These are phyloP conservation scores for Endogone sp. DNA, from an alignment of 192 early-diverging fungal genomes.

Conservation along the genomic window DNA sequence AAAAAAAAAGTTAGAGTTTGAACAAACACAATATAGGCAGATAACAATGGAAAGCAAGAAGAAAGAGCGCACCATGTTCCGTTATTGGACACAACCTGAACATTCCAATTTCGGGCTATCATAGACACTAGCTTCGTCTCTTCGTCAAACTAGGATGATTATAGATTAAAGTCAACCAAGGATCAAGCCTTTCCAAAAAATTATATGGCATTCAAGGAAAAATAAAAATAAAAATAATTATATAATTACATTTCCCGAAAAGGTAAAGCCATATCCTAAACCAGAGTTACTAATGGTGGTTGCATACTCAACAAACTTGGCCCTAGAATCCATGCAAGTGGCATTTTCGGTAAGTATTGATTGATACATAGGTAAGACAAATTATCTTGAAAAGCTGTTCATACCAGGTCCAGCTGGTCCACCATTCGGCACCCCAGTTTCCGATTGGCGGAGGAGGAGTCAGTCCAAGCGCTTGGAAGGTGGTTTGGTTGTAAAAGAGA, in stretches of 20 bases:
- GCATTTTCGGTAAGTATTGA: background rate
- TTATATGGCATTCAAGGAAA: background rate
- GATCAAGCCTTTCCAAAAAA: background rate
- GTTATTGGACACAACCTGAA: slow-evolving; percentile 7
- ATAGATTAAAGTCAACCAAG: background rate
- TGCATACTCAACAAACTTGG: background rate
- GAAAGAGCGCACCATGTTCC: background rate
- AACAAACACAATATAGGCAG: background rate
- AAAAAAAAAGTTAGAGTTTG: background rate
- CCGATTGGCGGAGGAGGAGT: slow-evolving; percentile 9
- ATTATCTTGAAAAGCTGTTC: background rate
- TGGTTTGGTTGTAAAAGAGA: slow-evolving; percentile 11
- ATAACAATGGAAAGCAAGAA: background rate
- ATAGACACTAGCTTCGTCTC: slow-evolving; percentile 14
- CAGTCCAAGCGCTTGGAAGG: slow-evolving; percentile 6
- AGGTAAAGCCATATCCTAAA: slow-evolving; percentile 13
- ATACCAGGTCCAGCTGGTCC: slow-evolving; percentile 4
- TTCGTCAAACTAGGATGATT: slow-evolving; percentile 5
- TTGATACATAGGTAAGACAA: background rate
- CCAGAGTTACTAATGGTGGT: slow-evolving; percentile 2
- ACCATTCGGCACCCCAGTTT: slow-evolving; percentile 11
- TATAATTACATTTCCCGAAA: background rate
- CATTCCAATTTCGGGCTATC: slow-evolving; percentile 14
- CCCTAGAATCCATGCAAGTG: background rate
- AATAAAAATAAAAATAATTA: no score